Evolutionary conservation across 192 early-diverging fungal genomes (phyloP).

Genomic region (Gaertneriomyces semiglobifer): DNA sequence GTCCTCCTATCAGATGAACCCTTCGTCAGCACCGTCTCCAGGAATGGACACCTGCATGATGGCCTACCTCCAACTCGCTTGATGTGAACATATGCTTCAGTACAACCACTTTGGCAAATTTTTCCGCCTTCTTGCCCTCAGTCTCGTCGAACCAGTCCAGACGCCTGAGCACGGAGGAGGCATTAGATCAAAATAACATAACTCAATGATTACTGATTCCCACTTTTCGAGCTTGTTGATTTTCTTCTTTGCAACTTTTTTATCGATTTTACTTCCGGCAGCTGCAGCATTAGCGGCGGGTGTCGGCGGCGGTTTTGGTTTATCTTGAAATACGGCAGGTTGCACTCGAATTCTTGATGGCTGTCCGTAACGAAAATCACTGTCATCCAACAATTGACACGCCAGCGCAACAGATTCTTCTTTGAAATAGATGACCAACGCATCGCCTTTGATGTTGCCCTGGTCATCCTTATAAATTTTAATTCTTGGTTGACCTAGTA

Average conservation of each 20-base stretch:
- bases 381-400: conserved; percentile 81
- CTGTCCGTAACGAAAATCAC: conserved; percentile 68
- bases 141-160: conserved; percentile 87
- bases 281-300: conserved; percentile 2
- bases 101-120: conserved; percentile 79
- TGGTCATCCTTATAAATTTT: conserved; percentile 81
- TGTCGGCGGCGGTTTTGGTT: conserved; percentile 42
- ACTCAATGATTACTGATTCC: neutral
- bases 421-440: conserved; percentile 85
- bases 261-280: conserved; percentile 30
- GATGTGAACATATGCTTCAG: conserved; percentile 94
- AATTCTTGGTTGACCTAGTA: conserved; percentile 71
- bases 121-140: conserved; percentile 63
- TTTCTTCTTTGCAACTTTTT: conserved; percentile 43
- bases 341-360: conserved; percentile 67
- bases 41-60: conserved; percentile 6
- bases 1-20: conserved; percentile 55
- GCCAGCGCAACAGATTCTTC: conserved; percentile 85
- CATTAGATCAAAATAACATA: neutral
- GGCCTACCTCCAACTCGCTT: conserved; percentile 76
- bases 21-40: neutral
- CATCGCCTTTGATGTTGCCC: conserved; percentile 82
- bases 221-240: conserved; percentile 74
- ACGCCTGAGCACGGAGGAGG: conserved; percentile 51
- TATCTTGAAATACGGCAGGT: conserved; percentile 79